A percentile compares a stretch with the other conserved stretches of the same genome.
Evolutionary conservation across 2,329 filamentous ascomycete genomes (phyloP).

Genomic region (Colletotrichum lini): DNA sequence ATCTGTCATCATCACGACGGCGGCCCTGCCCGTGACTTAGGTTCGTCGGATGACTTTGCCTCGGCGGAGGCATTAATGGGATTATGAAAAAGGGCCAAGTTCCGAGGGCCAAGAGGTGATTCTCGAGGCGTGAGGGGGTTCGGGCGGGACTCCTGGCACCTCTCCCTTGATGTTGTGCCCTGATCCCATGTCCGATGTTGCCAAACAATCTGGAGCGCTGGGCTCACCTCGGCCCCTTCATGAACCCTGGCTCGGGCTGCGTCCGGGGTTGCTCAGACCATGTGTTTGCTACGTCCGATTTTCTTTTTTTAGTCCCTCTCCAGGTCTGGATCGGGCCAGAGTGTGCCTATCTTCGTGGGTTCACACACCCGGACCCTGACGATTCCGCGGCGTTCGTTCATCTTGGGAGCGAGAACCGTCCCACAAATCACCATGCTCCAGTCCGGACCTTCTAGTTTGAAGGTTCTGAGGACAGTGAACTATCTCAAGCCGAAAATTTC

Average conservation of each 20-base stretch:
- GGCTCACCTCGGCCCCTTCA: neutral
- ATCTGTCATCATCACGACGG: slow-evolving; percentile 24
- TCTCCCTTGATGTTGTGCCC: neutral
- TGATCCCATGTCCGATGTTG: neutral
- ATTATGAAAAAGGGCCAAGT: neutral
- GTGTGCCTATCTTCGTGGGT: neutral
- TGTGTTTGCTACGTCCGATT: slow-evolving; percentile 11
- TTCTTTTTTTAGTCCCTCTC: too few relatives aligned
- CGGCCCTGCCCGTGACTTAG: neutral
- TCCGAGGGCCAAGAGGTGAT: neutral
- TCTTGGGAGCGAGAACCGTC: neutral
- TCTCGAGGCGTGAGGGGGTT: neutral
- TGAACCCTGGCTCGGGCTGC: slow-evolving; percentile 14
- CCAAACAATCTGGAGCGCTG: neutral
- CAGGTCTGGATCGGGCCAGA: neutral
- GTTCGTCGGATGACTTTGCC: slow-evolving; percentile 23
- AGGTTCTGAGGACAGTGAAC: neutral
- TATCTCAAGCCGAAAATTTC: neutral
- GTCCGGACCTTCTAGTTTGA: too few relatives aligned
- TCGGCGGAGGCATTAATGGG: neutral
- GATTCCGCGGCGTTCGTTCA: neutral
- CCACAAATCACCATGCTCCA: neutral
- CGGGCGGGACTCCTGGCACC: slow-evolving; percentile 4
- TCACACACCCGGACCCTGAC: neutral
- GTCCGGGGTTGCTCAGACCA: slow-evolving; percentile 13